Evolutionary conservation across 768 basidiomycete genomes (phyloP).

Genomic region (Russula sp.): DNA sequence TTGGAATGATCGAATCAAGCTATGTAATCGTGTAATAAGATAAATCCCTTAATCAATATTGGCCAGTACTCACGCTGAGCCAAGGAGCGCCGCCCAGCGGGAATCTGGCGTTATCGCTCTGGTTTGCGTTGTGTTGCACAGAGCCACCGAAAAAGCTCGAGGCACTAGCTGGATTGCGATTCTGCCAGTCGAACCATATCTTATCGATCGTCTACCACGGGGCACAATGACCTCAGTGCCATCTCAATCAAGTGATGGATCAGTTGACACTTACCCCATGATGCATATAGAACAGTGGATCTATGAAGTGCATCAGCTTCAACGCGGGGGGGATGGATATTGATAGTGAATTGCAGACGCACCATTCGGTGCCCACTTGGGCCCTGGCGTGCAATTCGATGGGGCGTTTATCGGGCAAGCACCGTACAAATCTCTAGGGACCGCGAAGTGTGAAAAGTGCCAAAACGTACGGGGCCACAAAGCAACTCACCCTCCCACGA

Average conservation of each 20-base stretch:
- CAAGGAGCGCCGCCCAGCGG: conserved; percentile 34
- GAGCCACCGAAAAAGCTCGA: conserved; percentile 38
- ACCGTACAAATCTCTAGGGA: conserved; percentile 35
- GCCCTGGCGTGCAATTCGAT: conserved; percentile 32
- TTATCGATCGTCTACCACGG: conserved; percentile 39
- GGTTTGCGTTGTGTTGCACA: conserved; percentile 34
- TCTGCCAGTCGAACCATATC: conserved; percentile 41
- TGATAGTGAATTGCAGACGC: background rate
- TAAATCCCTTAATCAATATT: background rate
- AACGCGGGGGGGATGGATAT: too few species aligned
- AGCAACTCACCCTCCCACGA: conserved; percentile 35
- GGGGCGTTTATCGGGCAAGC: conserved; percentile 35
- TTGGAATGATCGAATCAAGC: conserved; percentile 35
- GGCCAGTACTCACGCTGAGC: conserved; percentile 30
- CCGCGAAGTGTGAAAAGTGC: background rate
- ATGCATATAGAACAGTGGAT: conserved; percentile 40
- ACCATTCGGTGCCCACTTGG: conserved; percentile 39
- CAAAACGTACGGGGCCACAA: background rate
- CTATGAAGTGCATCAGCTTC: conserved; percentile 23
- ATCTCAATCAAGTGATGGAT: background rate
- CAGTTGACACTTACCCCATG: conserved; percentile 35
- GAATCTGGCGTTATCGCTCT: conserved; percentile 31
- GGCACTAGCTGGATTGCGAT: conserved; percentile 31
- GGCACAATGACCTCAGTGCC: background rate
- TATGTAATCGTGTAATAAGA: conserved; percentile 2